Evolutionary conservation across 805 yeast genomes (phyloP).

Genomic region (Sugiyamaella qingdaonensis): DNA sequence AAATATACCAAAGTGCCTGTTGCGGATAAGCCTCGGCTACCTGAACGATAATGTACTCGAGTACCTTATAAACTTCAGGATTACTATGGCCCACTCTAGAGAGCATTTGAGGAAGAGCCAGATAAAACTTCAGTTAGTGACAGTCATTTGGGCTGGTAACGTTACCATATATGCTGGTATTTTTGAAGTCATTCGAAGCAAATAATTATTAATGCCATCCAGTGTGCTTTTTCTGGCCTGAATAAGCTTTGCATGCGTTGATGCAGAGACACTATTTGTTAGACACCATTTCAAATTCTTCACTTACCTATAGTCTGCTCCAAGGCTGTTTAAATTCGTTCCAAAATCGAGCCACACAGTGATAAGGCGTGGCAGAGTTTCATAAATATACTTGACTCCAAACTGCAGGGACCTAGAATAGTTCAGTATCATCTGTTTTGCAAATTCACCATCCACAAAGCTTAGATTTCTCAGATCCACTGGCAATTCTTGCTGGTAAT

Average conservation of each 20-base stretch:
- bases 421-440: constrained; percentile 49
- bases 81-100: constrained; percentile 72
- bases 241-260: constrained; percentile 18
- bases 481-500: constrained; percentile 50
- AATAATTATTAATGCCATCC: constrained; percentile 14
- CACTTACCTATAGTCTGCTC: neutral
- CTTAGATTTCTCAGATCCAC: constrained; percentile 20
- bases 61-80: constrained; percentile 48
- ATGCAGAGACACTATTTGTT: neutral
- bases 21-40: constrained; percentile 67
- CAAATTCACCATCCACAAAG: constrained; percentile 40
- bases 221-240: constrained; percentile 9
- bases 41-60: constrained; percentile 53
- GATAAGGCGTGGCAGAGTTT: constrained; percentile 83
- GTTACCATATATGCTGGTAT: constrained; percentile 20
- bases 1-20: constrained; percentile 80
- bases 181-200: constrained; percentile 12
- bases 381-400: constrained; percentile 67
- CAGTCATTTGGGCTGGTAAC: neutral
- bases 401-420: constrained; percentile 57
- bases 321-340: constrained; percentile 23
- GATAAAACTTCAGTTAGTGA: constrained; percentile 50
- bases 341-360: constrained; percentile 88
- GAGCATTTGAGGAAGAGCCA: constrained; percentile 79
- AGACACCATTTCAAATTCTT: neutral